A percentile compares a stretch with the other conserved stretches of the same genome.
phyloP scores from a whole-genome alignment of 345 rosid genomes.

The Pugionium cornutum region DNA sequence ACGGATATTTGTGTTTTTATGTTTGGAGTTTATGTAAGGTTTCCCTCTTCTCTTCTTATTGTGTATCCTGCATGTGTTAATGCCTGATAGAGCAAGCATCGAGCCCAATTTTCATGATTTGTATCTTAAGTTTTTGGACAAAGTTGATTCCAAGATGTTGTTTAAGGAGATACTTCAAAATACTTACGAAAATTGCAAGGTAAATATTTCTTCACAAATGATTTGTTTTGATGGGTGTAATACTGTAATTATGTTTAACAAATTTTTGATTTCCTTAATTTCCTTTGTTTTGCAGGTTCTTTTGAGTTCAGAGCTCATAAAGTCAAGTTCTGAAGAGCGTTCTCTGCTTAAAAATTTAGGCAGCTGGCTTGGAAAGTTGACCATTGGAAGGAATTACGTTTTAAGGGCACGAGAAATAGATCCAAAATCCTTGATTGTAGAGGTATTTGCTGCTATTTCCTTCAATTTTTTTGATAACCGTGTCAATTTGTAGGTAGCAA shows the following conservation, averaged over 20 bases:
- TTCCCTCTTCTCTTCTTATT: constrained; percentile 18
- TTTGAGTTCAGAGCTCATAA: constrained; percentile 93
- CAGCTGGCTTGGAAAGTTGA: constrained; percentile 98
- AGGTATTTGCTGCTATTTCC: constrained; percentile 49
- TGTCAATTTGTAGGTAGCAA: constrained; percentile 10
- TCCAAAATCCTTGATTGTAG: constrained; percentile 95
- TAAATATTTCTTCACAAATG: constrained; percentile 28
- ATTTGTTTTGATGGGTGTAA: not conserved
- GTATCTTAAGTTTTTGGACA: constrained; percentile 94
- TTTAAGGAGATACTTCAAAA: constrained; percentile 82
- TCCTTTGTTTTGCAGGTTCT: constrained; percentile 64
- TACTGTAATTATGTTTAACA: not conserved
- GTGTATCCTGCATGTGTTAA: constrained; percentile 3
- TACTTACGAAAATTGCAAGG: constrained; percentile 99
- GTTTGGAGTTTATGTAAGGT: constrained; percentile 2
- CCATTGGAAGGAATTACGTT: constrained; percentile 94
- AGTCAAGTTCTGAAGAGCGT: constrained; percentile 96
- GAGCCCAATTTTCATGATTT: constrained; percentile 96
- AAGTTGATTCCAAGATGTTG: constrained; percentile 74
- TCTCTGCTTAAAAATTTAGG: constrained; percentile 94
- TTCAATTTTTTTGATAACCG: constrained; percentile 1
- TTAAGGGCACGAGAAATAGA: constrained; percentile 94
- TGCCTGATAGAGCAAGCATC: constrained; percentile 78
- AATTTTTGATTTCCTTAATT: not conserved
- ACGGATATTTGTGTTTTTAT: constrained; percentile 1